Percentiles rank a stretch among this genome's conserved stretches.
Conservation (phyloP, 768 basidiomycete genomes). For the Hysterangium stoloniferum region DNA sequence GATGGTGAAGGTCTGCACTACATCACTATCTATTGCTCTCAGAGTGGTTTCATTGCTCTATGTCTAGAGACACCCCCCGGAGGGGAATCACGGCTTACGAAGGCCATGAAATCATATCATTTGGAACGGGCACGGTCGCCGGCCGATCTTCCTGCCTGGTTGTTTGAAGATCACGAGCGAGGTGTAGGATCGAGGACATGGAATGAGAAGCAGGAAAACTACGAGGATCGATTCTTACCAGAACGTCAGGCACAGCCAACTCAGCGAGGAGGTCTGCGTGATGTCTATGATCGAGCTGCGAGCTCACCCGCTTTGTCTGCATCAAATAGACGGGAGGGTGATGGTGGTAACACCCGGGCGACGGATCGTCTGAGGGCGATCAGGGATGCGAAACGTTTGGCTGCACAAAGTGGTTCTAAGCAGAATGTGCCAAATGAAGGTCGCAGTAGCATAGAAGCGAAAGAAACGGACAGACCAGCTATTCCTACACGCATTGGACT, state of each 20-base stretch:
- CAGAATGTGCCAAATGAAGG: no score
- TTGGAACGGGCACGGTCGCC: constrained; percentile 50
- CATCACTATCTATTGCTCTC: background rate
- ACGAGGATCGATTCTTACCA: constrained; percentile 14
- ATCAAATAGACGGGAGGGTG: constrained; percentile 16
- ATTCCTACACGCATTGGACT: constrained; percentile 24
- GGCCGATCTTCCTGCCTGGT: constrained; percentile 56
- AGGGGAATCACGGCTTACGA: constrained; percentile 50
- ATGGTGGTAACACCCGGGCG: constrained; percentile 27
- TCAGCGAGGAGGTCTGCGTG: constrained; percentile 25
- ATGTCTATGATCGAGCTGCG: constrained; percentile 31
- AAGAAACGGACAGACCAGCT: constrained; percentile 2
- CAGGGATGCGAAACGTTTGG: constrained; percentile 41
- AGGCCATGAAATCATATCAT: constrained; percentile 64
- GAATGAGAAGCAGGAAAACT: constrained; percentile 12
- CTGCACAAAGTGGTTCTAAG: constrained; percentile 8
- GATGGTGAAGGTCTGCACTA: constrained; percentile 37
- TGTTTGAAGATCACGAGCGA: constrained; percentile 53
- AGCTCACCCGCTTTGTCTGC: constrained; percentile 15
- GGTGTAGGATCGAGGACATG: constrained; percentile 20
- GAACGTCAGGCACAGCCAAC: background rate
- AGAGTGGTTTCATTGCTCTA: background rate
- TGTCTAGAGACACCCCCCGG: constrained; percentile 42
- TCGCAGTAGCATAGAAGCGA: no score
- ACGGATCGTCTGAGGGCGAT: constrained; percentile 42